Base-by-base conservation (phyloP, 2,329 filamentous ascomycete genomes). In the Phaeomoniella chlamydospora region DNA sequence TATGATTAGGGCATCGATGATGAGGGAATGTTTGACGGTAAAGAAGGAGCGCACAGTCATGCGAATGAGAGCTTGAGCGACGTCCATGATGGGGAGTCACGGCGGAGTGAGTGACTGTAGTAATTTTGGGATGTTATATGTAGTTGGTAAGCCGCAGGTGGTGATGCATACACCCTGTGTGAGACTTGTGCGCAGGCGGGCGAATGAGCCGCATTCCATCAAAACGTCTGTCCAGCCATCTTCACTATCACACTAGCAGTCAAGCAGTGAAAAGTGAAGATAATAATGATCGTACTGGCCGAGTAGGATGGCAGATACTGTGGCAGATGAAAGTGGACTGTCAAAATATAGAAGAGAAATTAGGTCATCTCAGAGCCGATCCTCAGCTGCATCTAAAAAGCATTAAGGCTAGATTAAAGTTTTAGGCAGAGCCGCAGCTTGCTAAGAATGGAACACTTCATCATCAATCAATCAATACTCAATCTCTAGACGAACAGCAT, bases 41-140 rank as follows among this genome's bases (percentile, higher is more conserved):
- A 82, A 72, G 63, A 94, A 93, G 38, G 83, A 78, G 54, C 86
- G 81, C 50, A 77, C 80, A 29, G 86, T 82, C 37, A 79, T 90
- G 58, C 87, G 83, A 50, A 96, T 76, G 45, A 96, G 76, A 29
- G 79, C 78, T 55, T 86, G 74, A 37, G 76, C 75, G 45, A 78
- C 68, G 56, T 81, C 74, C 65, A 79, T 74, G 40, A 52, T 60
- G 57, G 61, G n/a, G n/a, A n/a, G n/a, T n/a, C n/a, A n/a, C n/a
- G n/a, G n/a, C n/a, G n/a, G n/a, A n/a, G n/a, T n/a, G n/a, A n/a
- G n/a, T n/a, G n/a, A n/a, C n/a, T n/a, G n/a, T n/a, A n/a, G n/a
- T n/a, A n/a, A n/a, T n/a, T n/a, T n/a, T n/a, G n/a, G n/a, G n/a
- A n/a, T n/a, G n/a, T n/a, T n/a, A n/a, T n/a, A n/a, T n/a, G n/a